Evolutionary conservation across 2,329 filamentous ascomycete genomes (phyloP), one percentile per base, ranked within the genome.

Genomic region (Cladosporium sp.): DNA sequence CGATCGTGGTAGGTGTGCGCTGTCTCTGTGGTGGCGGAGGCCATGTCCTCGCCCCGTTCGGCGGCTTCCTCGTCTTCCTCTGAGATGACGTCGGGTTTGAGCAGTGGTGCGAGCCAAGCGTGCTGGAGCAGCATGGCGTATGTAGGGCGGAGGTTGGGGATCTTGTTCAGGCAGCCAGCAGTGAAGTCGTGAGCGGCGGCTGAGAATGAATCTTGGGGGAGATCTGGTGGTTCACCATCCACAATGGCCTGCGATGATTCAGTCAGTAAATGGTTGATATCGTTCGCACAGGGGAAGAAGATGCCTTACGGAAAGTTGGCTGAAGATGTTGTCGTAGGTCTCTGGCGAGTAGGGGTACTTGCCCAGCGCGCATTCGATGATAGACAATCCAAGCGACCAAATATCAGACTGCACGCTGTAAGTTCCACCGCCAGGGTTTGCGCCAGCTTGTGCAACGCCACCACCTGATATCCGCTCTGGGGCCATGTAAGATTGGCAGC

Each of bases 401-500:
- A 99, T 94, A 76, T 99, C 95, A 76, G 92, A 97, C 79, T 98
- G 95, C 46, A 99, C 95, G 76, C 92, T 96, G 79, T 99, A 99
- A 2, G 94, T 96, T 65, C 94, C 94, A 66, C 89, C 90, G 6
- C 86, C 84, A 64, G 86, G 85, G 66, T 88, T 86, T 21, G 88
- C 83, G 28, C 89, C 89, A 4, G 87, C 84, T 67, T 90, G 86
- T 66, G 91, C 88, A 73, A 93, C 88, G 25, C 90, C 90, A 65
- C 93, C 93, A 58, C 92, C 92, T 10, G 92, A 92, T 73, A 99
- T 99, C 70, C 95, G 85, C 78, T 99, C 95, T 0, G 95, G 95
- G 0, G 95, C 95, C 95, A 99, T 99, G 80, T 99, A 99, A 75
- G 93, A 97, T 80, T 99, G 95, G 75, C 95, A 99, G 46, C 95